These are phyloP conservation scores for Populus hybrid DNA, from an alignment of 441 rosid genomes.

Conservation along the genomic window DNA sequence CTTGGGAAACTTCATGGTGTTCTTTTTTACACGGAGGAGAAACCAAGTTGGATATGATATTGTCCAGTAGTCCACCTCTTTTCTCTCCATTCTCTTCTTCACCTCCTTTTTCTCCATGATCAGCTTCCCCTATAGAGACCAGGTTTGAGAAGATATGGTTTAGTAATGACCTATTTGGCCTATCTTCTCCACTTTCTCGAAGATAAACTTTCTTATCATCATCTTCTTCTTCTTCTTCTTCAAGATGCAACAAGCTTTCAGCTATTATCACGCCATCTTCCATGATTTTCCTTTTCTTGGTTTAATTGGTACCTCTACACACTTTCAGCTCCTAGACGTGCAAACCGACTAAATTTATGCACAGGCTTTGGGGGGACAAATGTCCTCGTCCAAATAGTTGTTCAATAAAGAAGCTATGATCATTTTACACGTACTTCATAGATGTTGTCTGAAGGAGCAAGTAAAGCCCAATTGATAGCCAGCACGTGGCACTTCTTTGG, in stretches of 20 bases:
- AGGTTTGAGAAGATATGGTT: constrained; percentile 29
- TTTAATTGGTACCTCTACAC: neutral
- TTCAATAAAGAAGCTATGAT: neutral
- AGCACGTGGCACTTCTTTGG: constrained; percentile 9
- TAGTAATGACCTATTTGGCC: constrained; percentile 31
- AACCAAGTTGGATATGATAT: constrained; percentile 36
- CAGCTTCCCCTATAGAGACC: constrained; percentile 15
- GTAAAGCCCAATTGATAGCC: neutral
- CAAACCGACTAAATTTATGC: neutral
- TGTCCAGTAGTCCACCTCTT: constrained; percentile 34
- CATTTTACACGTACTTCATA: constrained; percentile 23
- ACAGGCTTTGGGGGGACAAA: neutral
- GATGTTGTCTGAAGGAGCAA: neutral
- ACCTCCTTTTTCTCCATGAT: constrained; percentile 5
- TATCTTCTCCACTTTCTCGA: constrained; percentile 16
- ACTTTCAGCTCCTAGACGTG: neutral
- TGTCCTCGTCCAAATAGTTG: neutral
- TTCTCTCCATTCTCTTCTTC: constrained; percentile 21
- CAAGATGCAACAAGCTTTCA: constrained; percentile 29
- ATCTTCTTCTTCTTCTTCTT: constrained; percentile 6
- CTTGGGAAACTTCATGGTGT: constrained; percentile 7
- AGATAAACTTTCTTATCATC: constrained; percentile 11
- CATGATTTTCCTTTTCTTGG: constrained; percentile 20
- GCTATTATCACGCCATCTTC: constrained; percentile 50
- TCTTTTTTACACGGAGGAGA: constrained; percentile 30